phyloP scores from a whole-genome alignment of 306 rosid species.

The Mucuna pruriens region DNA sequence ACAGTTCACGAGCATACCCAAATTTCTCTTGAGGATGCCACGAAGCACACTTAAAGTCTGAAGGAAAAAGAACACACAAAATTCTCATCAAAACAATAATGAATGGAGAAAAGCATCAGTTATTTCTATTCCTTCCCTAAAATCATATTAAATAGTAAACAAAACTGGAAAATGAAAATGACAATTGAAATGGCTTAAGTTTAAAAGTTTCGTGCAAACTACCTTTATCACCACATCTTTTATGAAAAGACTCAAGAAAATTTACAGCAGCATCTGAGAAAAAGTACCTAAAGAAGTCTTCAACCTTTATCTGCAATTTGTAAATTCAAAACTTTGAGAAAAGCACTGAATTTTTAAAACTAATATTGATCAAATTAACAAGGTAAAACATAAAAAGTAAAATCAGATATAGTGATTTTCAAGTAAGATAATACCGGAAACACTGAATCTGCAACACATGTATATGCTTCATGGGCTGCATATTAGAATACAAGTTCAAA shows the following conservation, averaged over 20 bases:
- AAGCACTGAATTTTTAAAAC: constrained; percentile 15
- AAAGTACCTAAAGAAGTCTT: constrained; percentile 78
- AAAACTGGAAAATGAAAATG: constrained; percentile 25
- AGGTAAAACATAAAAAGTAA: constrained; percentile 2
- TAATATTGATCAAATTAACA: constrained; percentile 12
- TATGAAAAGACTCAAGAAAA: constrained; percentile 71
- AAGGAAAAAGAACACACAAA: constrained; percentile 23
- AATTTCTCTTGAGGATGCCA: constrained; percentile 74
- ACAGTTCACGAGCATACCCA: constrained; percentile 81
- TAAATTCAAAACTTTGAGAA: constrained; percentile 37
- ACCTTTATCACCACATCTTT: constrained; percentile 94
- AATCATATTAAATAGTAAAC: constrained; percentile 23
- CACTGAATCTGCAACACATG: constrained; percentile 80
- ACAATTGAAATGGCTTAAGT: constrained; percentile 10
- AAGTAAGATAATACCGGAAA: constrained; percentile 71
- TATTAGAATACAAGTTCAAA: constrained; percentile 40
- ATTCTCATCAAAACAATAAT: constrained; percentile 21
- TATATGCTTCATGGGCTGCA: constrained; percentile 82
- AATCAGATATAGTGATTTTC: constrained; percentile 23
- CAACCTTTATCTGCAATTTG: constrained; percentile 83
- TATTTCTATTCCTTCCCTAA: constrained; percentile 22
- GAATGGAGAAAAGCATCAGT: constrained; percentile 13
- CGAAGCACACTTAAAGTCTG: constrained; percentile 72
- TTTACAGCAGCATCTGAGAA: constrained; percentile 70
- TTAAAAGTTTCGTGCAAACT: constrained; percentile 35